Base-by-base conservation (phyloP, 2,329 filamentous ascomycete genomes). In the Helotiales sp. region DNA sequence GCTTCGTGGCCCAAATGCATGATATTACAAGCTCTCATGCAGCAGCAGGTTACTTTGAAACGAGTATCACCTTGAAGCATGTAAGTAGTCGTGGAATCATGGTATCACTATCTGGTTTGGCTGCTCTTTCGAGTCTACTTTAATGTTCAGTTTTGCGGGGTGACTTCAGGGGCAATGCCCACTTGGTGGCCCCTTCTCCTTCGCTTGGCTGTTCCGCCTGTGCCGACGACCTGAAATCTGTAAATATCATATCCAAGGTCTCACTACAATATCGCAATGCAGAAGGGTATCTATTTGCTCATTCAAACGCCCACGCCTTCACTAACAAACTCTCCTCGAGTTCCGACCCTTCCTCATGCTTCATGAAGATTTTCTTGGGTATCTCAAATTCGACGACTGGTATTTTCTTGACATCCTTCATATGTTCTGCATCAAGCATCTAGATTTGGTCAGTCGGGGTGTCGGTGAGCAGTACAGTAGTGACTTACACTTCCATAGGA, bases 331-430 rank as follows among this genome's bases (percentile, higher is more conserved):
- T 82, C 65, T 87, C 81, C 55, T 81, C 76, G 13, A 76, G 70
- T 40, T 71, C 77, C 5, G 77, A 75, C 10, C 72, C 73, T 9
- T 71, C 69, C 29, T 84, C 81, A 12, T 83, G 77, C 62, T 71
- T 71, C 57, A 65, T 66, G 48, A 71, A 72, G 42, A 73, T 70
- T 56, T 66, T 70, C 60, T 71, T 72, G 7, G 93, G 93, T 62
- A 99, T 97, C 73, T 95, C 90, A 73, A 90, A 97, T 73, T 98
- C 95, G 51, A 98, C 86, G 12, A 95, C 91, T 0, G 93, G 93
- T 5, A 85, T 79, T 73, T 93, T 96, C 76, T 89, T 96, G 62
- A 96, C 79, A 42, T 90, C 85, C 74, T 93, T 96, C 58, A 82
- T 80, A 62, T 96, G 79, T 73, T 99, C 95, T 2, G 87, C 87